Conservation (phyloP, 2,329 filamentous ascomycete species). For the Trichoderma simmonsii region DNA sequence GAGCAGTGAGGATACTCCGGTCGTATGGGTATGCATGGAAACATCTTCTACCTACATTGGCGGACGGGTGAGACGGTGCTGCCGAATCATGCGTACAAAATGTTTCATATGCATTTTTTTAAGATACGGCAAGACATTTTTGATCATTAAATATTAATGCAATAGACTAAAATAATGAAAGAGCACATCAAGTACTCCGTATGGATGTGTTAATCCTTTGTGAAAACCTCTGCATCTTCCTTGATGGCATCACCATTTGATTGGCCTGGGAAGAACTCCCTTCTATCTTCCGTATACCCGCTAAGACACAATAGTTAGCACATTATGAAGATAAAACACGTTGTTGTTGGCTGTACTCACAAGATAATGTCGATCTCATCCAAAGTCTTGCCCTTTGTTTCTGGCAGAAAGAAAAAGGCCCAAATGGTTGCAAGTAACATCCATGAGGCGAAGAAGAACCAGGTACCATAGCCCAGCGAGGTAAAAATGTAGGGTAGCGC, state of each 20-base stretch:
- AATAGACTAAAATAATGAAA: neutral
- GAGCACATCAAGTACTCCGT: neutral
- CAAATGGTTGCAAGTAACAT: slow-evolving; percentile 48
- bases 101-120: neutral
- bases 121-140: neutral
- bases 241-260: slow-evolving; percentile 1
- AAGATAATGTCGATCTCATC: slow-evolving; percentile 49
- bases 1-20: neutral
- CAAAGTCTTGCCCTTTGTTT: slow-evolving; percentile 53
- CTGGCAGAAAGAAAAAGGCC: slow-evolving; percentile 51
- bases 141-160: neutral
- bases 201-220: neutral
- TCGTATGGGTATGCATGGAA: neutral
- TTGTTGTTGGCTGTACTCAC: slow-evolving; percentile 11
- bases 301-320: neutral
- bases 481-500: slow-evolving; percentile 44
- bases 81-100: neutral
- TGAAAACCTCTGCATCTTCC: slow-evolving; percentile 12
- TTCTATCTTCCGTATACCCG: slow-evolving; percentile 9
- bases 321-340: neutral
- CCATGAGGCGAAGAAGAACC: slow-evolving; percentile 55
- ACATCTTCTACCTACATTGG: neutral
- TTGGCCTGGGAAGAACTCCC: neutral
- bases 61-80: neutral
- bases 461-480: slow-evolving; percentile 48